Conservation (phyloP, 2,329 filamentous ascomycete genomes). For the Pseudopithomyces chartarum region DNA sequence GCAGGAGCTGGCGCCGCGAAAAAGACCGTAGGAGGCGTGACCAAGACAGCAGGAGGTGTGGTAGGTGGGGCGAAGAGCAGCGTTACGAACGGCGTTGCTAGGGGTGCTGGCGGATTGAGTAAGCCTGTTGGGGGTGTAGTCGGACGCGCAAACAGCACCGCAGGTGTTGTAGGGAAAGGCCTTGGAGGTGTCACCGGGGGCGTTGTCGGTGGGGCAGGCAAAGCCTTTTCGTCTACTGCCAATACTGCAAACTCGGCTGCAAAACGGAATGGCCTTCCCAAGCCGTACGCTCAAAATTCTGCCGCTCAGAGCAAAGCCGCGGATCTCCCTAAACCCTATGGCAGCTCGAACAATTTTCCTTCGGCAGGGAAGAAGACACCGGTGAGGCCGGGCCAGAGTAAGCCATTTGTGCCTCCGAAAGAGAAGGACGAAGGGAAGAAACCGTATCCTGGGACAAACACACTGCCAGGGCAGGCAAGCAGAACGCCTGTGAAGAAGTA, state of each 20-base stretch:
- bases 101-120: background rate
- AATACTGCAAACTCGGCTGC: slow-evolving; percentile 8
- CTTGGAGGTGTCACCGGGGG: slow-evolving; percentile 2
- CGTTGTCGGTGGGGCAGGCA: background rate
- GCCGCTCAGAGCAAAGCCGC: slow-evolving; percentile 11
- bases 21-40: slow-evolving; percentile 13
- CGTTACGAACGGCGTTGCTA: background rate
- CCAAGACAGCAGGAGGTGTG: background rate
- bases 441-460: slow-evolving; percentile 39
- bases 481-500: slow-evolving; percentile 34
- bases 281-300: slow-evolving; percentile 10
- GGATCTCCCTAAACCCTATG: slow-evolving; percentile 15
- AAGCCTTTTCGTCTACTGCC: slow-evolving; percentile 9
- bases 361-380: slow-evolving; percentile 33
- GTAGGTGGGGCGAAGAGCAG: slow-evolving; percentile 1
- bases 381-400: slow-evolving; percentile 32
- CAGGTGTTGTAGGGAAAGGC: background rate
- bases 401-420: slow-evolving; percentile 29
- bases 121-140: background rate
- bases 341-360: slow-evolving; percentile 3
- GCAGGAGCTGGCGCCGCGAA: slow-evolving; percentile 15
- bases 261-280: slow-evolving; percentile 9
- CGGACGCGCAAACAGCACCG: background rate
- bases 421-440: slow-evolving; percentile 18
- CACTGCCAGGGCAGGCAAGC: slow-evolving; percentile 30